Conservation (phyloP, 176 grass and related monocot genomes). For the Cenchrus fungigraminus region DNA sequence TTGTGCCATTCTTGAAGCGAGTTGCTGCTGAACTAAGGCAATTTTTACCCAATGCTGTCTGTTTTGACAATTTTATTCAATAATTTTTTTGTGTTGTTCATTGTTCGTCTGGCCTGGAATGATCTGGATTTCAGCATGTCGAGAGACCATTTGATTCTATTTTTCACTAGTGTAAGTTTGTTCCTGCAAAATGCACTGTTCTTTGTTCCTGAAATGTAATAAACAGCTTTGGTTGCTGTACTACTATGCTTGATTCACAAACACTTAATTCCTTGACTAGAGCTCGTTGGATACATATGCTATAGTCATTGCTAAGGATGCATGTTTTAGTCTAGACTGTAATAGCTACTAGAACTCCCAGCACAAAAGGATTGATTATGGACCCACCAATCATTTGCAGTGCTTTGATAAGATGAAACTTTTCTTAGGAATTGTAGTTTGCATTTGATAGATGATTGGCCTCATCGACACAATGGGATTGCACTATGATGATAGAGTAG, state of each 20-base stretch:
- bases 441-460: neutral
- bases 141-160: slow-evolving; percentile 3
- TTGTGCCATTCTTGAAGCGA: slow-evolving; percentile 21
- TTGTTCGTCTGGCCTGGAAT: slow-evolving; percentile 20
- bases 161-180: neutral
- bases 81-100: slow-evolving; percentile 28
- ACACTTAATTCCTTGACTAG: neutral
- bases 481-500: neutral
- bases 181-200: neutral
- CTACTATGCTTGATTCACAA: slow-evolving; percentile 1
- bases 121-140: neutral
- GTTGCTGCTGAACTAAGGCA: neutral
- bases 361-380: neutral
- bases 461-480: neutral
- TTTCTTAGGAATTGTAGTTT: neutral
- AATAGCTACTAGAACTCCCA: neutral
- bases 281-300: neutral
- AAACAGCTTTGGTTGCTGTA: slow-evolving; percentile 2
- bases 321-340: neutral
- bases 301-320: neutral
- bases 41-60: neutral
- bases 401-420: neutral
- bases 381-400: neutral
- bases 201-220: slow-evolving; percentile 33
- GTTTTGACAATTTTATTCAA: slow-evolving; percentile 17